A percentile compares a stretch with the other conserved stretches of the same genome.
Conservation (phyloP, 1,139 yeast genomes). For the Saccharomycopsis phalli region DNA sequence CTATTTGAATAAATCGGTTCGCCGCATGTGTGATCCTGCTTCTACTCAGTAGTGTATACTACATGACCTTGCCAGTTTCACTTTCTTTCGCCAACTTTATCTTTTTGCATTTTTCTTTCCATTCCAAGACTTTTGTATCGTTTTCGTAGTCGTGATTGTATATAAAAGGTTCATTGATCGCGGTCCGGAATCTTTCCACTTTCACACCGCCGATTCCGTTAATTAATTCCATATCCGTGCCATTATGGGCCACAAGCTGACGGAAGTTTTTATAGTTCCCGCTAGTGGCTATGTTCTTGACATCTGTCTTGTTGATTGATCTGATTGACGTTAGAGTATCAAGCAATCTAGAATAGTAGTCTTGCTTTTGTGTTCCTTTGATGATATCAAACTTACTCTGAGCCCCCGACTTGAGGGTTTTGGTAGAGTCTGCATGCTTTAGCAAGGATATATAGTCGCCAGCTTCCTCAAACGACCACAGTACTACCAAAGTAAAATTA, state of each 20-base stretch:
- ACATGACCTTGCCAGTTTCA: too few species aligned
- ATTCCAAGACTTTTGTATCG: slow-evolving; percentile 9
- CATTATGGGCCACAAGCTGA: slow-evolving; percentile 23
- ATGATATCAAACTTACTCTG: slow-evolving; percentile 27
- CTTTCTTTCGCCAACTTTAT: background rate
- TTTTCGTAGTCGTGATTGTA: slow-evolving; percentile 28
- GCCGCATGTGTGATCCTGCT: too few species aligned
- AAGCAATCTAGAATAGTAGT: slow-evolving; percentile 35
- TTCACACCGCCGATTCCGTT: slow-evolving; percentile 38
- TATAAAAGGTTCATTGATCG: slow-evolving; percentile 38
- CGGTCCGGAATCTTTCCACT: slow-evolving; percentile 29
- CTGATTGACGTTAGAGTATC: slow-evolving; percentile 41
- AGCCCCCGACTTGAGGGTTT: slow-evolving; percentile 24
- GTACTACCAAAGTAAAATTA: slow-evolving; percentile 40
- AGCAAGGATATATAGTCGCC: slow-evolving; percentile 45
- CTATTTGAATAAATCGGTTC: too few species aligned
- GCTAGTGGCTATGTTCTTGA: slow-evolving; percentile 42
- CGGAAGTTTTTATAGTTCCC: slow-evolving; percentile 35
- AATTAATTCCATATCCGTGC: slow-evolving; percentile 27
- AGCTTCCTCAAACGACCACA: slow-evolving; percentile 55
- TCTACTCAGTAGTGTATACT: too few species aligned
- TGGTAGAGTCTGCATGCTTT: slow-evolving; percentile 37
- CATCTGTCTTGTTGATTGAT: slow-evolving; percentile 47
- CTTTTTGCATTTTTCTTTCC: slow-evolving; percentile 16
- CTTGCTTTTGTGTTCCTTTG: slow-evolving; percentile 29